Conservation (phyloP, 192 early-diverging fungal genomes). For the Pilobolus umbonatus region DNA sequence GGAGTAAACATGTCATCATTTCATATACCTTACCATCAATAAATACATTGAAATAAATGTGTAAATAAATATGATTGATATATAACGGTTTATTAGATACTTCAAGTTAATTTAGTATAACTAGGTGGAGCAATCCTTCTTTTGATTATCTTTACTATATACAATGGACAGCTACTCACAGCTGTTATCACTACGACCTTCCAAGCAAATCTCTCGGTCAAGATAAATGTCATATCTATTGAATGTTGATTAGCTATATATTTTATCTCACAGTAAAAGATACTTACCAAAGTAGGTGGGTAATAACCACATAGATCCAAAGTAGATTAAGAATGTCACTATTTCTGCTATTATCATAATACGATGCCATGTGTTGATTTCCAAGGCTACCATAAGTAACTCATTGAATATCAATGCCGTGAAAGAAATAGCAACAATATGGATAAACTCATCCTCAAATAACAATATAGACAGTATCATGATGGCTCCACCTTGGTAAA, state of each 20-base stretch:
- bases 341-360: constrained; percentile 87
- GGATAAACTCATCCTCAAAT: constrained; percentile 94
- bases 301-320: constrained; percentile 86
- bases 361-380: constrained; percentile 92
- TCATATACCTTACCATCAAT: no score
- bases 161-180: constrained; percentile 82
- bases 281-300: constrained; percentile 85
- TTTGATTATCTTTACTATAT: constrained; percentile 77
- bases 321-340: constrained; percentile 75
- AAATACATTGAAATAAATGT: no score
- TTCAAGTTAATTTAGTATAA: constrained; percentile 74
- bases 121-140: constrained; percentile 82
- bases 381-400: constrained; percentile 92
- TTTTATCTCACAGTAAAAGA: constrained; percentile 3
- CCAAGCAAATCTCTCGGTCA: constrained; percentile 83
- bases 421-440: constrained; percentile 94
- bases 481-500: constrained; percentile 97
- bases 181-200: constrained; percentile 87
- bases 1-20: no score
- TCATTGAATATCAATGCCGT: constrained; percentile 94
- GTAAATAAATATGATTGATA: no score
- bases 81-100: background rate
- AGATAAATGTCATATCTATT: constrained; percentile 79
- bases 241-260: background rate
- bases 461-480: constrained; percentile 93